Conservation (phyloP, 2,329 filamentous ascomycete species). For the Exophiala viscosa region DNA sequence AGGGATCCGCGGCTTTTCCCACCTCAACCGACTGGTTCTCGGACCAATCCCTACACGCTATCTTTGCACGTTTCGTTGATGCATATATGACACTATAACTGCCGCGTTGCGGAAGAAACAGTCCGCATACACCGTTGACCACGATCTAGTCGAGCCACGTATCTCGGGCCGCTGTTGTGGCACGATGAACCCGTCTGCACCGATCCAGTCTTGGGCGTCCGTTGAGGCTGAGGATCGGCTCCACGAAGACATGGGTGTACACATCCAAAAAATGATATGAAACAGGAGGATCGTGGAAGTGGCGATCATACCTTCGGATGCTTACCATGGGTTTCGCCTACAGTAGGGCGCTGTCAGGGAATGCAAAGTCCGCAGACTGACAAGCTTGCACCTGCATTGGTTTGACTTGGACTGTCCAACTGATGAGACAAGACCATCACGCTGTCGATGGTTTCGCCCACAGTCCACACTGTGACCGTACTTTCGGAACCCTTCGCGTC, state of each 20-base stretch:
- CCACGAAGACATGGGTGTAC: background rate
- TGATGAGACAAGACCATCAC: slow-evolving; percentile 31
- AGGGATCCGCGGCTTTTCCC: slow-evolving; percentile 5
- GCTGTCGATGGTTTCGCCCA: slow-evolving; percentile 39
- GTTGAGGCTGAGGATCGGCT: background rate
- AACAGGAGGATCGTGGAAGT: background rate
- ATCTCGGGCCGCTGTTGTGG: slow-evolving; percentile 12
- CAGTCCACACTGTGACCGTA: slow-evolving; percentile 38
- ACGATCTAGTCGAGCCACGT: slow-evolving; percentile 17
- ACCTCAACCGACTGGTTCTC: background rate
- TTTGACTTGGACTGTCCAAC: background rate
- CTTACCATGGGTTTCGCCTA: too few species aligned
- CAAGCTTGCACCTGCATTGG: background rate
- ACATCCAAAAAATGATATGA: too few species aligned
- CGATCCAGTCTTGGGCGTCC: background rate
- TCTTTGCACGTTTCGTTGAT: slow-evolving; percentile 20
- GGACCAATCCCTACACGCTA: slow-evolving; percentile 17
- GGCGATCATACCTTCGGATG: too few species aligned
- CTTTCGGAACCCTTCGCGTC: slow-evolving; percentile 35
- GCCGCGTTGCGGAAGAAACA: slow-evolving; percentile 16
- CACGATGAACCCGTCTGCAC: slow-evolving; percentile 1
- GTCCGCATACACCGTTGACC: slow-evolving; percentile 17
- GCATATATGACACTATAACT: slow-evolving; percentile 12
- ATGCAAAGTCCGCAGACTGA: too few species aligned
- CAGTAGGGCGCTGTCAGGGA: too few species aligned